Evolutionary conservation across 1,284 basidiomycete species (phyloP).

Genomic region (Ganoderma sinense): DNA sequence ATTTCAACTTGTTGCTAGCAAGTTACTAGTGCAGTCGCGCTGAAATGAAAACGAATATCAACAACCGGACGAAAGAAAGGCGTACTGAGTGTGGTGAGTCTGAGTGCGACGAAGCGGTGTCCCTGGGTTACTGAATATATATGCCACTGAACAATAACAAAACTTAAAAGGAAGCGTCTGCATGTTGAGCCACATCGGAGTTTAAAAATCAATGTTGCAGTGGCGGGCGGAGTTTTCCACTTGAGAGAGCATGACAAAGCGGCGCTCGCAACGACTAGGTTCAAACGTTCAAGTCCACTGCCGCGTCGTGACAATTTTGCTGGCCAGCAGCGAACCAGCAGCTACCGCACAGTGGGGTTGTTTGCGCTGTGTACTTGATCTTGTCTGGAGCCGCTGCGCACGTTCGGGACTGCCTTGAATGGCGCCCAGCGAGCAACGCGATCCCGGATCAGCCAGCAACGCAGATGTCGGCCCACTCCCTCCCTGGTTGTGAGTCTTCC

Average conservation of each 20-base stretch:
- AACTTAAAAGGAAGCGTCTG: background rate
- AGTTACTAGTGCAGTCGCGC: too few relatives aligned
- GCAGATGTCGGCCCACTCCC: background rate
- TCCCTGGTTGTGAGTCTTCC: background rate
- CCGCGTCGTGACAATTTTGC: background rate
- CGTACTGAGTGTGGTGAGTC: too few relatives aligned
- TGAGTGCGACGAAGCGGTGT: too few relatives aligned
- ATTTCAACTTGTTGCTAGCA: too few relatives aligned
- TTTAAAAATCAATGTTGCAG: background rate
- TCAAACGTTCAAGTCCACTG: background rate
- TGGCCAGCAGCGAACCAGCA: background rate
- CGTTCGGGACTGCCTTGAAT: conserved; percentile 2
- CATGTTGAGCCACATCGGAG: background rate
- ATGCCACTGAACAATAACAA: background rate
- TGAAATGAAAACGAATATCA: too few relatives aligned
- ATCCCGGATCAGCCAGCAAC: background rate
- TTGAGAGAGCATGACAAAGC: background rate
- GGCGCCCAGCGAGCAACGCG: conserved; percentile 1
- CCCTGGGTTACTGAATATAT: too few relatives aligned
- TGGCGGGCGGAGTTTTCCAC: background rate
- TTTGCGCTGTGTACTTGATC: background rate
- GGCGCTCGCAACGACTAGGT: background rate
- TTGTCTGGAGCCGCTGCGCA: background rate
- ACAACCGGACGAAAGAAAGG: too few relatives aligned
- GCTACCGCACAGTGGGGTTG: background rate